Base-by-base conservation (phyloP, 768 basidiomycete genomes). In the Hypholoma sublateritium region DNA sequence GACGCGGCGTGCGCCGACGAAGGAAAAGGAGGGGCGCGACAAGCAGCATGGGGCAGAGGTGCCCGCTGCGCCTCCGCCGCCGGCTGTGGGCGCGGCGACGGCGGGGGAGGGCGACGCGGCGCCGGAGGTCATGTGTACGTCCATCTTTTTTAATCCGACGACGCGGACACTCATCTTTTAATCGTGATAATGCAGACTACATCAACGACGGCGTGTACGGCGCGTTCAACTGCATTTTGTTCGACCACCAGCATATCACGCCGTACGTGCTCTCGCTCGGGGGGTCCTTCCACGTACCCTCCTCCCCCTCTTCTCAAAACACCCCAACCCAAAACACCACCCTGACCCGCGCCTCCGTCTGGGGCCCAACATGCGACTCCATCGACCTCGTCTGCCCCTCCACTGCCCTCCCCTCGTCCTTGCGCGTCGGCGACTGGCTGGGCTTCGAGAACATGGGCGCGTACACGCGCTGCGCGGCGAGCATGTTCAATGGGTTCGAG, bases 131-230 rank as follows among this genome's bases (percentile, higher is more conserved):
- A 99, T 98, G 96, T 97, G 95, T 97, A 74, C 36, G 32, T 35
- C 21, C n/a, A n/a, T n/a, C n/a, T n/a, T n/a, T n/a, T n/a, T n/a
- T n/a, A n/a, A n/a, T n/a, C n/a, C n/a, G n/a, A n/a, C n/a, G n/a
- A n/a, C n/a, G n/a, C n/a, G n/a, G n/a, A n/a, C n/a, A n/a, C n/a
- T n/a, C n/a, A n/a, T n/a, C n/a, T n/a, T n/a, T n/a, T n/a, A n/a
- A n/a, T n/a, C n/a, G n/a, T n/a, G n/a, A n/a, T n/a, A n/a, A n/a
- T n/a, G n/a, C n/a, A 97, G 95, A 98, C 78, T 98, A 98, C 79
- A 94, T 98, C 83, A 98, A 98, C 76, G 96, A 98, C 71, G 97
- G 97, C 43, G 94, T 99, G 39, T 99, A 99, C 72, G 95, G 96
- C 50, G 86, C 93, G 19, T 95, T 95, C 80, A 95, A 95, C 78